Evolutionary conservation across 306 rosid species (phyloP), one percentile per base, ranked within the genome.

Genomic region (Cucurbita ficifolia): DNA sequence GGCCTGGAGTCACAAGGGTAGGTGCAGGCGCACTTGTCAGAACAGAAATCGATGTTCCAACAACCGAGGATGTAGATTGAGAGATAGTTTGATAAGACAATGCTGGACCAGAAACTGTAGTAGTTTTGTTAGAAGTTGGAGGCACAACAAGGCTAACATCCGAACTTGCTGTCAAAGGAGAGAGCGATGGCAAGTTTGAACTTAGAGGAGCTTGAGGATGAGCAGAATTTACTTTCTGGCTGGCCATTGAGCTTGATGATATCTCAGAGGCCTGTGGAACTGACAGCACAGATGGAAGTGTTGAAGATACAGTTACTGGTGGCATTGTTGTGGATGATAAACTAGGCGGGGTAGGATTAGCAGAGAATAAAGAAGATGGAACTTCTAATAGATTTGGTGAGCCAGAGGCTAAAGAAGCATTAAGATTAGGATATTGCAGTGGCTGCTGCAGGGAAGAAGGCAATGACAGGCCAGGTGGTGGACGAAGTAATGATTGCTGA

Each of bases 1-100:
- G 97, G 45, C 92, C 96, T 16, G 97, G 97, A 72, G 96, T 93
- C 77, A 93, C 82, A 80, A 90, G 77, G 63, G 96, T 76, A 64
- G 90, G 97, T 35, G 77, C 78, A 7, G 85, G 80, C 46, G 83
- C 56, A 71, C 87, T 91, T 36, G 80, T 12, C n/a, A 48, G 82
- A 33, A 76, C 46, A 29, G 90, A 79, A 77, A 53, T 85, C 22
- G 89, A 79, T 72, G 92, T 76, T 73, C 92, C 92, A 77, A 77
- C 81, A 64, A 76, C 53, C 11, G 89, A 78, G 54, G 96, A 78
- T 14, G 82, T 13, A 40, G 89, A 50, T 76, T 85, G 89, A 65
- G 97, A 82, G 29, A 79, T 51, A 39, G 83, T 76, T 82, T 88
- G 90, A 81, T 84, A 82, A 65, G 72, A 65, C 53, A 65, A 6